Conservation (phyloP, 192 early-diverging fungal species). For the Powellomyces hirtus region DNA sequence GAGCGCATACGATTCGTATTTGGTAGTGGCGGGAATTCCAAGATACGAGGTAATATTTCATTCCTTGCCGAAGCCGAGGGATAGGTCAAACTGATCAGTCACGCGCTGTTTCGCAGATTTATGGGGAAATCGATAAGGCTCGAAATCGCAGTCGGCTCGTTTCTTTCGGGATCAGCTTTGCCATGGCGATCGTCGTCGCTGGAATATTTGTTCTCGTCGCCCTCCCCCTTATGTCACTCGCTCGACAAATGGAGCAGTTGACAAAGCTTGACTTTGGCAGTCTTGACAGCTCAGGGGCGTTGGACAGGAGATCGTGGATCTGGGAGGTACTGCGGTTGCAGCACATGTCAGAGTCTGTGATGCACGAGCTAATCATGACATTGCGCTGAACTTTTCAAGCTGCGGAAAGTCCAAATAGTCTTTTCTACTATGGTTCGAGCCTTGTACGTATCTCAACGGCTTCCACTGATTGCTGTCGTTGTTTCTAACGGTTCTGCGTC, state of each 20-base stretch:
- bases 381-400: no score
- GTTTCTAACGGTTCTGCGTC: no score
- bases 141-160: neutral
- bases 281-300: neutral
- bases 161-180: slow-evolving; percentile 14
- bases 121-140: slow-evolving; percentile 5
- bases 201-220: slow-evolving; percentile 7
- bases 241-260: neutral
- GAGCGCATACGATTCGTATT: no score
- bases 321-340: no score
- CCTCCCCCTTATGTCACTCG: slow-evolving; percentile 4
- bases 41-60: no score
- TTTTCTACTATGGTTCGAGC: slow-evolving; percentile 1
- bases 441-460: neutral
- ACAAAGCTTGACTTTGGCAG: slow-evolving; percentile 22
- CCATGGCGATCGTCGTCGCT: slow-evolving; percentile 5
- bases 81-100: no score
- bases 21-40: no score
- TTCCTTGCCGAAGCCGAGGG: no score
- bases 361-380: no score
- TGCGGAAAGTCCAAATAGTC: neutral
- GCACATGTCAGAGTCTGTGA: no score
- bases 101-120: no score
- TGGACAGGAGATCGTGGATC: slow-evolving; percentile 2
- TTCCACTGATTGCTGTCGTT: no score